phyloP scores from a whole-genome alignment of 352 stramenopile genomes.

The Detonula confervacea region DNA sequence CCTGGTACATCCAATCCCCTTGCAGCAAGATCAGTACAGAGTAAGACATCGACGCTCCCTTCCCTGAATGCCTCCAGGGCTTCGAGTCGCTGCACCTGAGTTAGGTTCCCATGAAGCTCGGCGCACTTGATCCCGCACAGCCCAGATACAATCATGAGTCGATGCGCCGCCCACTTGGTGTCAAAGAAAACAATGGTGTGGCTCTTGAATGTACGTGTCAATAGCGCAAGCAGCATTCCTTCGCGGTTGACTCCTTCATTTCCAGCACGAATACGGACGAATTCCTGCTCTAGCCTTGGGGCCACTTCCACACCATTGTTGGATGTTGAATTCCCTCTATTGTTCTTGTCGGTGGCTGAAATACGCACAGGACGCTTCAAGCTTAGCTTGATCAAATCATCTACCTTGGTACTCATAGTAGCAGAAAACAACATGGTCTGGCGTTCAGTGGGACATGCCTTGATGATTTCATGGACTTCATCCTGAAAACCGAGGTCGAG shows the following conservation, averaged over 20 bases:
- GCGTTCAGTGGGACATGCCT: slow-evolving; percentile 92
- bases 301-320: slow-evolving; percentile 89
- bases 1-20: slow-evolving; percentile 96
- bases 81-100: slow-evolving; percentile 95
- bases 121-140: slow-evolving; percentile 95
- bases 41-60: slow-evolving; percentile 93
- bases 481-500: slow-evolving; percentile 98
- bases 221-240: slow-evolving; percentile 93
- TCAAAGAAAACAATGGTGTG: slow-evolving; percentile 99
- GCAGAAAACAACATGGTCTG: slow-evolving; percentile 99
- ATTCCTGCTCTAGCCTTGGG: slow-evolving; percentile 97
- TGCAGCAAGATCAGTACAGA: slow-evolving; percentile 98
- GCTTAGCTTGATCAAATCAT: slow-evolving; percentile 95
- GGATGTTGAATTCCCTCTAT: slow-evolving; percentile 25
- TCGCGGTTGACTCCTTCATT: slow-evolving; percentile 91
- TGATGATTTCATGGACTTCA: slow-evolving; percentile 95
- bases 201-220: slow-evolving; percentile 93
- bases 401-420: slow-evolving; percentile 97
- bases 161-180: slow-evolving; percentile 95
- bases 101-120: slow-evolving; percentile 98
- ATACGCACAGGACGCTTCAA: slow-evolving; percentile 97
- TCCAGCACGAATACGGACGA: slow-evolving; percentile 92
- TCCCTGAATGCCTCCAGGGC: slow-evolving; percentile 96
- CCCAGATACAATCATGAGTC: slow-evolving; percentile 95
- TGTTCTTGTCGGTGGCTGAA: slow-evolving; percentile 88